Evolutionary conservation across 108 stramenopile species (phyloP).

Genomic region (Cylindrotheca closterium): DNA sequence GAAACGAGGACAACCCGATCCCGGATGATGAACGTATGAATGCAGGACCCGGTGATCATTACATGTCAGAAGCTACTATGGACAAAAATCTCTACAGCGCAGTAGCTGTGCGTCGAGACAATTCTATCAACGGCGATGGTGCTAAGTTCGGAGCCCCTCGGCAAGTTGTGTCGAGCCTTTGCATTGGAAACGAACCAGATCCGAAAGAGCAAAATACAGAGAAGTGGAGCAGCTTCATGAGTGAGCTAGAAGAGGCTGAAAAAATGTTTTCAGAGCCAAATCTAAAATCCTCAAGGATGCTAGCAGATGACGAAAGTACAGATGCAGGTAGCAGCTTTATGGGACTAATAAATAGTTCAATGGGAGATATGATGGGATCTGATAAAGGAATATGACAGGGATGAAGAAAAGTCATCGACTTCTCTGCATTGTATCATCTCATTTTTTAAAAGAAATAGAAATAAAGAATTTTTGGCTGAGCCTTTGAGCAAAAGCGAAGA

Average conservation of each 20-base stretch:
- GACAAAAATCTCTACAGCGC: not conserved
- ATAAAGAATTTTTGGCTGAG: too few species aligned
- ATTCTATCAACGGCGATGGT: not conserved
- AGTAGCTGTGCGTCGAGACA: not conserved
- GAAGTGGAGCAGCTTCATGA: constrained; percentile 40
- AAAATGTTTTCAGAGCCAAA: constrained; percentile 22
- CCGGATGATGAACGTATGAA: too few species aligned
- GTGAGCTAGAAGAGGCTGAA: constrained; percentile 40
- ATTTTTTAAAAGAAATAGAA: too few species aligned
- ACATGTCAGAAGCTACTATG: constrained; percentile 1
- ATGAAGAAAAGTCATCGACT: too few species aligned
- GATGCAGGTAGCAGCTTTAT: not conserved
- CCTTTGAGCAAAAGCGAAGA: too few species aligned
- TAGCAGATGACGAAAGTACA: not conserved
- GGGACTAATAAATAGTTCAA: not conserved
- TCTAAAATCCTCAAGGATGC: not conserved
- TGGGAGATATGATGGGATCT: not conserved
- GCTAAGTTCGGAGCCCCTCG: not conserved
- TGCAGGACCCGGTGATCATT: constrained; percentile 26
- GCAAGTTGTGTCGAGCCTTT: too few species aligned
- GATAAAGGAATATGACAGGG: too few species aligned
- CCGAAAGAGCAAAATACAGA: constrained; percentile 8
- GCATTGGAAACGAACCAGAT: too few species aligned
- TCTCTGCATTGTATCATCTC: too few species aligned
- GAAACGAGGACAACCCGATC: too few species aligned